Conservation (phyloP, 306 rosid genomes). For the Vicia villosa region DNA sequence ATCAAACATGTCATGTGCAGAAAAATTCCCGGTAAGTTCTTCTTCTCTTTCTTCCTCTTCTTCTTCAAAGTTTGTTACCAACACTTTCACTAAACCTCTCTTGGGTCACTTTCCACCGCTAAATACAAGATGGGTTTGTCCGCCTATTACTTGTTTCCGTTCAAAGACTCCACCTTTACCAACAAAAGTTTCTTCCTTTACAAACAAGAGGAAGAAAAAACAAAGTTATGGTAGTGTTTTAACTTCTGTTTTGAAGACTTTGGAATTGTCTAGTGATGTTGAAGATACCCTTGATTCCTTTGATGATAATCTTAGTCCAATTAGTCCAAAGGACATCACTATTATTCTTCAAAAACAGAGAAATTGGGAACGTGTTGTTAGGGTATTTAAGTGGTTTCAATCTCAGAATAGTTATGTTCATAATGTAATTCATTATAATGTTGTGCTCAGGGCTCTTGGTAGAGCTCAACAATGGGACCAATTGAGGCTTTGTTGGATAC, state of each 20-base stretch:
- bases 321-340: constrained; percentile 69
- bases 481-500: constrained; percentile 73
- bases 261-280: constrained; percentile 46
- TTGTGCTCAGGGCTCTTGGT: constrained; percentile 74
- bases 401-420: constrained; percentile 56
- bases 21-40: constrained; percentile 23
- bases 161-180: constrained; percentile 48
- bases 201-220: constrained; percentile 51
- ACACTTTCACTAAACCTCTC: constrained; percentile 20
- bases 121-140: constrained; percentile 10
- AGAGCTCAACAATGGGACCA: constrained; percentile 86
- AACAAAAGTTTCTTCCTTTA: constrained; percentile 32
- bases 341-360: constrained; percentile 66
- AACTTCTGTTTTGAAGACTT: constrained; percentile 56
- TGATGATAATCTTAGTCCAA: constrained; percentile 43
- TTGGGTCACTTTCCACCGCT: constrained; percentile 4
- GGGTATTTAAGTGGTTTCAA: constrained; percentile 76
- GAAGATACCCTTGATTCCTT: constrained; percentile 52
- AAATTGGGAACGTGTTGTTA: constrained; percentile 61
- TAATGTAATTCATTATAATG: constrained; percentile 87
- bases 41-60: constrained; percentile 26
- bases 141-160: constrained; percentile 40
- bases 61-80: constrained; percentile 19
- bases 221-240: constrained; percentile 47
- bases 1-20: constrained; percentile 40